A percentile compares a stretch with the other conserved stretches of the same genome.
phyloP scores from a whole-genome alignment of 352 stramenopile genomes.

The Globisporangium canariense region DNA sequence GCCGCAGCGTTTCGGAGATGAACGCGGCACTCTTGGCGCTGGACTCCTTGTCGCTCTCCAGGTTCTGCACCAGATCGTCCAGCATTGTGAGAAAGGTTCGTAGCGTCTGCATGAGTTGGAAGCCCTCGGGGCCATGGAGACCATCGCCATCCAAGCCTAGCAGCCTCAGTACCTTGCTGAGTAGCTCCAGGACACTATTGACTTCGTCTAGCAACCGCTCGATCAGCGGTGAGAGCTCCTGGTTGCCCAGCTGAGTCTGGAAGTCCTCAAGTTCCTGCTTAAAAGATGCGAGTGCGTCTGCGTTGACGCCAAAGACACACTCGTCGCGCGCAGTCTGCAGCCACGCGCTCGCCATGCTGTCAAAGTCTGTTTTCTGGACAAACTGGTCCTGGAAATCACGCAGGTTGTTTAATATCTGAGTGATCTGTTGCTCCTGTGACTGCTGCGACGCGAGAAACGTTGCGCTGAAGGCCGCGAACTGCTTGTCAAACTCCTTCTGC shows the following conservation, averaged over 20 bases:
- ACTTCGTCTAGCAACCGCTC: constrained; percentile 31
- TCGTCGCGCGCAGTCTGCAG: constrained; percentile 47
- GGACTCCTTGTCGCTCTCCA: constrained; percentile 21
- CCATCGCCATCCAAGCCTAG: constrained; percentile 11
- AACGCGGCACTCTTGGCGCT: constrained; percentile 21
- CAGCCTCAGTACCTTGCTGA: constrained; percentile 20
- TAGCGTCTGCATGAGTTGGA: constrained; percentile 43
- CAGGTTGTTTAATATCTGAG: constrained; percentile 14
- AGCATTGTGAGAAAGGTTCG: constrained; percentile 34
- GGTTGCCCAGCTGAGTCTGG: constrained; percentile 23
- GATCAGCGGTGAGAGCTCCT: constrained; percentile 26
- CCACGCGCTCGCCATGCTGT: constrained; percentile 25
- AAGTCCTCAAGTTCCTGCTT: constrained; percentile 32
- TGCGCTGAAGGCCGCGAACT: constrained; percentile 22
- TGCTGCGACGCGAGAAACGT: constrained; percentile 25
- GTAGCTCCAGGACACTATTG: constrained; percentile 28
- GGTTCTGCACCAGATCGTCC: constrained; percentile 28
- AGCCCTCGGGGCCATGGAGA: constrained; percentile 15
- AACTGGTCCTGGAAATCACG: constrained; percentile 24
- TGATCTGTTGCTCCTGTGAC: constrained; percentile 26
- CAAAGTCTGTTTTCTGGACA: constrained; percentile 27
- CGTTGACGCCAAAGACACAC: constrained; percentile 51
- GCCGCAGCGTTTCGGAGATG: constrained; percentile 37
- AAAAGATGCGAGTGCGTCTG: constrained; percentile 26
- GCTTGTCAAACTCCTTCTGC: constrained; percentile 24